Percentiles rank a stretch among this genome's conserved stretches.
These are phyloP conservation scores for Microbotryum silenes-acaulis DNA, from an alignment of 1,284 basidiomycete genomes.

Conservation along the genomic window DNA sequence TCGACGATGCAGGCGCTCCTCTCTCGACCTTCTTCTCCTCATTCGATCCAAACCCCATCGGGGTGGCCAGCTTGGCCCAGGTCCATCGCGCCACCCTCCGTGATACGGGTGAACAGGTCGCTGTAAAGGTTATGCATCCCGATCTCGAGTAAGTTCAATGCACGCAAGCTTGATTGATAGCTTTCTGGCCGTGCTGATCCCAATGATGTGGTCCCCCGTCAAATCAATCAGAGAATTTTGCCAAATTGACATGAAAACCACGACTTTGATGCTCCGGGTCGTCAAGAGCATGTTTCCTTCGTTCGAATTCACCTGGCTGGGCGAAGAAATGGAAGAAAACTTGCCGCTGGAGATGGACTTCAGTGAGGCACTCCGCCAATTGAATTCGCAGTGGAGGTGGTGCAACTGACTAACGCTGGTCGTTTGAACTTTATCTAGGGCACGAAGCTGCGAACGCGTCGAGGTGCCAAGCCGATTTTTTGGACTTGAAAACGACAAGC, in stretches of 20 bases:
- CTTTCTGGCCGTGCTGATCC: too few species aligned
- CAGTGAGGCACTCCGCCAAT: constrained; percentile 26
- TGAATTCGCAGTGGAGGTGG: not conserved
- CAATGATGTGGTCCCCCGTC: too few species aligned
- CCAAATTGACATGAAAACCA: constrained; percentile 65
- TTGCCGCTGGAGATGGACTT: constrained; percentile 90
- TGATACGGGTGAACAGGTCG: constrained; percentile 65
- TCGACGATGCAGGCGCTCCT: constrained; percentile 57
- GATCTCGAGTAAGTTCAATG: constrained; percentile 53
- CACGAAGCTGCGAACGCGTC: constrained; percentile 83
- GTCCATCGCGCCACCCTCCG: constrained; percentile 79
- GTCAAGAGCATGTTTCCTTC: constrained; percentile 74
- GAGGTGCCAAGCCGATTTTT: constrained; percentile 66
- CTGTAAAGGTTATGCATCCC: constrained; percentile 96
- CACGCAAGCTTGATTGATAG: too few species aligned
- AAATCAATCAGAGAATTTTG: constrained; percentile 60
- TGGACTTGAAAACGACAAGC: constrained; percentile 55
- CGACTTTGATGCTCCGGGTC: constrained; percentile 51
- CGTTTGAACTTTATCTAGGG: constrained; percentile 38
- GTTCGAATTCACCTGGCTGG: constrained; percentile 92
- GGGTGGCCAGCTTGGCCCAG: constrained; percentile 87
- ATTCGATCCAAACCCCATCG: constrained; percentile 84
- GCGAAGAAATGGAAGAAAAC: constrained; percentile 75
- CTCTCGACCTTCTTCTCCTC: constrained; percentile 50
- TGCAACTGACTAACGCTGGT: not conserved